Evolutionary conservation across 257 asterid species (phyloP), one percentile per base, ranked within the genome.

Genomic region (Gentiana dahurica): DNA sequence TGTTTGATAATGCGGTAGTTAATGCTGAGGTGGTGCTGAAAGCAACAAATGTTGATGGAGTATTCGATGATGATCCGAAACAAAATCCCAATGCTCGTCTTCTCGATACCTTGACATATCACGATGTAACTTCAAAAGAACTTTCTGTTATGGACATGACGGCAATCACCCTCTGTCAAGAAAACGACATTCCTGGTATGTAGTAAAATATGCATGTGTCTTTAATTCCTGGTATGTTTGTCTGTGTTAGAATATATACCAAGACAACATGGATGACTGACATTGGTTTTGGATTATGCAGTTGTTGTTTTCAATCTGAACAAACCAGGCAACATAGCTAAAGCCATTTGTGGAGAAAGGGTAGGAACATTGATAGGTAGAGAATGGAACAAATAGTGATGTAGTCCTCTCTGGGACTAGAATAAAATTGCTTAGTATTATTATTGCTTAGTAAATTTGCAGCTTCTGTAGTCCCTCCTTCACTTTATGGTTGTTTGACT

Each of bases 11-110:
- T 61, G 55, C 55, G 53, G 24, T 57, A 91, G 98, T 91, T 63
- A 88, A 87, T 64, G 98, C 97, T 5, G 97, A 87, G 84, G 98
- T 88, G 72, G 94, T 91, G 65, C 84, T 91, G 68, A 91, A 91
- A 75, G 98, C 95, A 61, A 91, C 97, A 57, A 91, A 85, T 51
- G 97, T 87, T 32, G 97, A 87, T 66, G 95, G 98, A 59, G 98
- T 91, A 61, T 91, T 69, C 51, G 97, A 85, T 53, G 86, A 83
- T 57, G 87, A 91, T 57, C 96, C 98, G 3, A 74, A 59, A 69
- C 62, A 45, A 49, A 83, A 87, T 59, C 94, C 94, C 8, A 71
- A 85, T 69, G 97, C 97, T 41, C 77, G 72, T 36, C 84, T 90
- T 35, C 87, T 82, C 1, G 88, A 91, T 24, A 76, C 77, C 59